Evolutionary conservation across 164 flowering plant species (phyloP).

Genomic region (Kalanchoe fedtschenkoi): DNA sequence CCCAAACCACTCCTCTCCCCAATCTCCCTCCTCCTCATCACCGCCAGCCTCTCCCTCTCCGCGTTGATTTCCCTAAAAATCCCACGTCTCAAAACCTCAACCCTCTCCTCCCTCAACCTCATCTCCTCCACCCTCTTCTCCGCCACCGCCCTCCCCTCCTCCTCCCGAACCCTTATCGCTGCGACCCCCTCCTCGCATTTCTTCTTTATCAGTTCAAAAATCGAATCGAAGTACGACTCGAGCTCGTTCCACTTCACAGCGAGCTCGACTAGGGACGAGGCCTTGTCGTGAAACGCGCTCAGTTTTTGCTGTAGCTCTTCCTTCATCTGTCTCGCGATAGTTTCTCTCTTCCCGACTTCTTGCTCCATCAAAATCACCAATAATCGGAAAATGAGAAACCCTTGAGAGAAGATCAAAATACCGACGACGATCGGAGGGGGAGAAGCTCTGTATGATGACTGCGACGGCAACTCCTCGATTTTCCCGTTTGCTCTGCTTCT

Average conservation of each 20-base stretch:
- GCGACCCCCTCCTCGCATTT: neutral
- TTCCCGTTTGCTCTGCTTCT: no score
- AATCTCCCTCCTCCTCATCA: neutral
- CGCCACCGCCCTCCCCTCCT: neutral
- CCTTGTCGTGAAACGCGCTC: no score
- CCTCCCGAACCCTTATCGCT: neutral
- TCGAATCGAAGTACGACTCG: neutral
- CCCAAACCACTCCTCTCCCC: neutral
- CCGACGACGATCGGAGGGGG: no score
- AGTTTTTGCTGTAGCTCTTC: no score
- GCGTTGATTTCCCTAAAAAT: neutral
- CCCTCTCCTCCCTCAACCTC: neutral
- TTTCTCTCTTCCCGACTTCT: no score
- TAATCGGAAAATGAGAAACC: no score
- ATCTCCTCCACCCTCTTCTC: neutral
- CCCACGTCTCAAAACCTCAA: slow-evolving; percentile 3
- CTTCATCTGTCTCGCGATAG: no score
- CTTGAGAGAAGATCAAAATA: no score
- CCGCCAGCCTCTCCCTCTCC: slow-evolving; percentile 4
- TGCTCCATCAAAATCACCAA: no score
- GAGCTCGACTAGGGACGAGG: neutral
- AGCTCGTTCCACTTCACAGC: neutral
- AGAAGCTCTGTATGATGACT: no score
- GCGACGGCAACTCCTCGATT: no score
- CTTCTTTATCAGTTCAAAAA: neutral